A percentile compares a stretch with the other conserved stretches of the same genome.
These are phyloP conservation scores for Mariannaea elegans DNA, from an alignment of 2,329 filamentous ascomycete genomes.

Conservation along the genomic window DNA sequence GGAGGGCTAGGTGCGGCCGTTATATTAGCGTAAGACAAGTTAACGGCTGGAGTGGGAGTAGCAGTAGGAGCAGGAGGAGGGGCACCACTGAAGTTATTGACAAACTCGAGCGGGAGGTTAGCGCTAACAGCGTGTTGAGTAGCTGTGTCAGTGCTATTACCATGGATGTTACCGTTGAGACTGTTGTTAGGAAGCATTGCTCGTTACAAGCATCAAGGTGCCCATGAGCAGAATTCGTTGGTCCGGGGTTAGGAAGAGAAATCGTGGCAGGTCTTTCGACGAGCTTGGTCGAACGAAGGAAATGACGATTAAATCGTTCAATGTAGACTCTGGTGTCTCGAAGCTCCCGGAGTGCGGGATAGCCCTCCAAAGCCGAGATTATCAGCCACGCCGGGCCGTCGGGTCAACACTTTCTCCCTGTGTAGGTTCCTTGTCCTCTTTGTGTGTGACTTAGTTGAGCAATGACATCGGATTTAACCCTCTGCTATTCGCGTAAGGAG, in stretches of 20 bases:
- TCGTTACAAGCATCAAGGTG: conserved; percentile 38
- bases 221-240: background rate
- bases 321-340: conserved; percentile 56
- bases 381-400: conserved; percentile 54
- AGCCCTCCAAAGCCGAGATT: conserved; percentile 64
- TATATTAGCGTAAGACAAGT: conserved; percentile 52
- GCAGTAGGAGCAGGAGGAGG: background rate
- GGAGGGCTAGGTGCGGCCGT: conserved; percentile 54
- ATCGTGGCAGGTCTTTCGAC: conserved; percentile 44
- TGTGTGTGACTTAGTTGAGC: too few relatives aligned
- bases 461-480: too few relatives aligned
- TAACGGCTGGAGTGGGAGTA: background rate
- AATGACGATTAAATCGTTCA: conserved; percentile 53
- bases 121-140: too few relatives aligned
- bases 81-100: too few relatives aligned
- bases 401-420: too few relatives aligned
- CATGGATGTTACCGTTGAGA: too few relatives aligned
- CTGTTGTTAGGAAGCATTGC: conserved; percentile 33
- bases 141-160: too few relatives aligned
- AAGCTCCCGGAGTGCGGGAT: conserved; percentile 60
- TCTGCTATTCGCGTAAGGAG: too few relatives aligned
- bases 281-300: conserved; percentile 66
- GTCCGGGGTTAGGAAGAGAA: conserved; percentile 20
- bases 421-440: too few relatives aligned
- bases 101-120: too few relatives aligned